Evolutionary conservation across 2,329 filamentous ascomycete species (phyloP).

Genomic region (Fusarium torulosum): DNA sequence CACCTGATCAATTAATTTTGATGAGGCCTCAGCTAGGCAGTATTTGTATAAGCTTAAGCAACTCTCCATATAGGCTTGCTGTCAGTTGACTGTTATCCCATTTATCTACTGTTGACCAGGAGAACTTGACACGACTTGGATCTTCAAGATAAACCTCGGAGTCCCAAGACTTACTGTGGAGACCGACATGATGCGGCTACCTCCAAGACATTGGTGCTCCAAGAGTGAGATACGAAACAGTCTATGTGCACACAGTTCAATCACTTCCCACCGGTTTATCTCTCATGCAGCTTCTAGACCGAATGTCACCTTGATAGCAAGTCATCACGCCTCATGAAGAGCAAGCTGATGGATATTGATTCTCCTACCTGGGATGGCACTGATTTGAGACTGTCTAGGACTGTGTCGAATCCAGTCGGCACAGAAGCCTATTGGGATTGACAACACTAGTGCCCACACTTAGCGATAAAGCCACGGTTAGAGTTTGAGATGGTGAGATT

Average conservation of each 20-base stretch:
- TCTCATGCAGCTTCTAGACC: neutral
- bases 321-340: neutral
- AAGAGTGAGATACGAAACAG: slow-evolving; percentile 19
- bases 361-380: neutral
- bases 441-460: slow-evolving; percentile 27
- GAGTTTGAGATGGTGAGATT: slow-evolving; percentile 32
- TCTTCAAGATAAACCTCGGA: slow-evolving; percentile 5
- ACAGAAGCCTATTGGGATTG: slow-evolving; percentile 16
- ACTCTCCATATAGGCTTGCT: neutral
- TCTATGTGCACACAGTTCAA: neutral
- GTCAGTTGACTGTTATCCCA: neutral
- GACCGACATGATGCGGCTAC: slow-evolving; percentile 22
- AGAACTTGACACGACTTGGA: slow-evolving; percentile 2
- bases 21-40: slow-evolving; percentile 19
- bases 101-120: neutral
- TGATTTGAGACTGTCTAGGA: slow-evolving; percentile 5
- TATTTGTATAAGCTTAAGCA: slow-evolving; percentile 3
- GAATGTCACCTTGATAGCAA: neutral
- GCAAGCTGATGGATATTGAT: neutral
- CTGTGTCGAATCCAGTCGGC: slow-evolving; percentile 5
- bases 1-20: slow-evolving; percentile 32
- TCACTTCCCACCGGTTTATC: neutral
- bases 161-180: slow-evolving; percentile 27
- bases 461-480: slow-evolving; percentile 34
- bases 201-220: slow-evolving; percentile 27